Percentiles rank a stretch among this genome's conserved stretches.
These are phyloP conservation scores for Neurospora sp. DNA, from an alignment of 495 filamentous ascomycete genomes.

Conservation along the genomic window DNA sequence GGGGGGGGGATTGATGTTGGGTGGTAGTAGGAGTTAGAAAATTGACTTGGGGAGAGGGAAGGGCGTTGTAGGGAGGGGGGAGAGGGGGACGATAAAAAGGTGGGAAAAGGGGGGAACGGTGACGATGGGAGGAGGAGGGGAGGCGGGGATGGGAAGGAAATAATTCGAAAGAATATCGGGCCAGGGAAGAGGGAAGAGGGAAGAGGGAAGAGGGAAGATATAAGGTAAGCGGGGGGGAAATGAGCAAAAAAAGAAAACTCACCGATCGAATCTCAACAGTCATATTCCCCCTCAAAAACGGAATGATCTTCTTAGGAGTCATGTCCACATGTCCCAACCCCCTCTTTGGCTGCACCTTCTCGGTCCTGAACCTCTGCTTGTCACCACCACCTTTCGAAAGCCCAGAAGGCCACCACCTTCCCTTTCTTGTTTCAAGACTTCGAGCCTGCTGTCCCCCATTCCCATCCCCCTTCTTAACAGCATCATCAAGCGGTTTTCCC, in stretches of 20 bases:
- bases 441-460: neutral
- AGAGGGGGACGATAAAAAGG: neutral
- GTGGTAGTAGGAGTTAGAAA: too few relatives aligned
- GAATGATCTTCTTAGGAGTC: neutral
- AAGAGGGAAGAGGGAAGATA: neutral
- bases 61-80: neutral
- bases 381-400: neutral
- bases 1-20: too few relatives aligned
- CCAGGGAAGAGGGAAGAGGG: too few relatives aligned
- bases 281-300: constrained; percentile 12
- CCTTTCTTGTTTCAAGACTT: neutral
- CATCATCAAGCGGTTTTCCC: neutral
- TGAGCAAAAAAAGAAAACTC: neutral
- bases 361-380: neutral
- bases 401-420: neutral
- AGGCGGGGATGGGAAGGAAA: neutral
- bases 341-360: neutral
- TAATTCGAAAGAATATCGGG: neutral
- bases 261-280: constrained; percentile 11
- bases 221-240: too few relatives aligned
- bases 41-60: neutral
- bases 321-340: neutral
- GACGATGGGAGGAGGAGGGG: too few relatives aligned
- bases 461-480: neutral
- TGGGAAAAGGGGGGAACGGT: neutral